Evolutionary conservation across 208 protist genomes (phyloP), one percentile per base, ranked within the genome.

Genomic region (Strigomonas culicis): DNA sequence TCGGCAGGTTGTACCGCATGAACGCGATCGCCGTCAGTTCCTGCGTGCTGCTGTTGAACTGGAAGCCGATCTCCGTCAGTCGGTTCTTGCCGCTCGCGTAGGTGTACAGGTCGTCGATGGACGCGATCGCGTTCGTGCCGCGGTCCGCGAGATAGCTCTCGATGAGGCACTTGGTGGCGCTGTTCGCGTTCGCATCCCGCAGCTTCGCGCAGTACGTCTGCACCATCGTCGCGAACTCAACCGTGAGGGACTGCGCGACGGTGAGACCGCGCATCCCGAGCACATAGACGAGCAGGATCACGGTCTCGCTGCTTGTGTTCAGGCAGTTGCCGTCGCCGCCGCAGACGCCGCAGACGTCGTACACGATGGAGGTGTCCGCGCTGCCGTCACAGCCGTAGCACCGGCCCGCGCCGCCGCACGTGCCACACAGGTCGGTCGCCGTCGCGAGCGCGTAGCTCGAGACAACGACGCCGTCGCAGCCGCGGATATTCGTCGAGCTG

Each of bases 381-480:
- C 84, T 59, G 41, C 82, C 82, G 55, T 86, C 82, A 60, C 82
- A 89, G 30, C 79, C 82, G 15, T 49, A 47, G 50, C 80, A 87
- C 46, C 64, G 36, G 50, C 68, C 77, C 31, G 79, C 60, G 24
- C 82, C 82, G 34, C 79, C 82, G 47, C 82, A 88, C 46, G 77
- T 62, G 17, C 79, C 76, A 31, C 82, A 88, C 27, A 10, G 8
- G 49, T 88, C 82, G 15, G 28, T 62, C 32, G 47, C 39, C 36
- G 64, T 47, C 28, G 68, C 68, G 25, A 53, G 17, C 3, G 19
- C 11, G 22, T 53, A 32, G 1, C 43, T 44, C 11, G 10, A 28
- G 55, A 68, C 71, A n/a, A 15, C 28, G 27, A 72, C n/a, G 15
- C 79, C 72, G 59, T 82, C 70, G 63, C 82, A 88, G 27, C 58